phyloP scores from a whole-genome alignment of 768 basidiomycete species.

The Russula virescens region DNA sequence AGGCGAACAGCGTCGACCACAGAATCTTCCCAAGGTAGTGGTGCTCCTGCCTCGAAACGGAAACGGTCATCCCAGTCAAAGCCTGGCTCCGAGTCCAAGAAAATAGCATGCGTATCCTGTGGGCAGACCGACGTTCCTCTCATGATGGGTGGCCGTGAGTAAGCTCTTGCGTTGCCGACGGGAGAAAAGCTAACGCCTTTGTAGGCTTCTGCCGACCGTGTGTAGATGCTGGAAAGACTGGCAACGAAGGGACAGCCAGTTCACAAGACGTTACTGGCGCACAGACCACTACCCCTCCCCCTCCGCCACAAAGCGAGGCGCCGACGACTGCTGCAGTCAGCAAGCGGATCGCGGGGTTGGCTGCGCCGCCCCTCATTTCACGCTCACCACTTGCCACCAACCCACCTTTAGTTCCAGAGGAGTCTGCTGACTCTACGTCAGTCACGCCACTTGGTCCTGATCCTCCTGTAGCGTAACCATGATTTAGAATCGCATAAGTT shows the following conservation, averaged over 20 bases:
- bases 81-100: conserved; percentile 33
- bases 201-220: conserved; percentile 67
- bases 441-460: conserved; percentile 1
- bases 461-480: not conserved
- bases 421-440: conserved; percentile 5
- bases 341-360: conserved; percentile 10
- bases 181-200: conserved; percentile 1
- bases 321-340: not conserved
- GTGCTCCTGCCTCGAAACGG: conserved; percentile 35
- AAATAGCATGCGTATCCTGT: conserved; percentile 55
- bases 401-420: conserved; percentile 17
- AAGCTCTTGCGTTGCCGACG: not conserved
- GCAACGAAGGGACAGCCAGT: not conserved
- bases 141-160: conserved; percentile 71
- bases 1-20: conserved; percentile 28
- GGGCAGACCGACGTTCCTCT: conserved; percentile 65
- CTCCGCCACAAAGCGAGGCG: conserved; percentile 11
- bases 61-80: conserved; percentile 36
- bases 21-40: conserved; percentile 3
- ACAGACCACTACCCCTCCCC: not conserved
- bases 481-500: conserved; percentile 17
- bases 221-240: conserved; percentile 33
- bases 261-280: not conserved
- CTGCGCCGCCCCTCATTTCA: not conserved
- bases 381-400: conserved; percentile 16